phyloP scores from a whole-genome alignment of 106 monocot genomes.

The Phalaenopsis equestris region DNA sequence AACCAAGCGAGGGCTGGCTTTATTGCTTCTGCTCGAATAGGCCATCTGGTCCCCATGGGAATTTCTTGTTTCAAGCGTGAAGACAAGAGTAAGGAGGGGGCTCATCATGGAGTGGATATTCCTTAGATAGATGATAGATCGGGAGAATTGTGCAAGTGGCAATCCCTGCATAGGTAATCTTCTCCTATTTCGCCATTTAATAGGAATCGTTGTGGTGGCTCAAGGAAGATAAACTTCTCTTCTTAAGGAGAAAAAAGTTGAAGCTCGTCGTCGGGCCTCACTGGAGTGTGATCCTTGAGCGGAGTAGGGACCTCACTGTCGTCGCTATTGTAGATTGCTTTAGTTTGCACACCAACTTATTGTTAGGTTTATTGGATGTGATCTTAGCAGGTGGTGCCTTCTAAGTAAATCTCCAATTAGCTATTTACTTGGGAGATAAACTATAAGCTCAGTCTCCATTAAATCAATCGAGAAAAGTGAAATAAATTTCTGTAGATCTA shows the following conservation, averaged over 20 bases:
- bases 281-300: neutral
- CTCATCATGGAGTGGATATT: slow-evolving; percentile 25
- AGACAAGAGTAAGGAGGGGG: neutral
- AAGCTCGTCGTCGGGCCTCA: neutral
- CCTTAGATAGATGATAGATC: slow-evolving; percentile 38
- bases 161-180: slow-evolving; percentile 46
- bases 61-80: no score
- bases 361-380: no score
- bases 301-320: slow-evolving; percentile 12
- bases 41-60: no score
- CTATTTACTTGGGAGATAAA: no score
- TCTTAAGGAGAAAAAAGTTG: neutral
- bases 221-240: slow-evolving; percentile 10
- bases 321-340: neutral
- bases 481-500: no score
- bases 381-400: no score
- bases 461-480: no score
- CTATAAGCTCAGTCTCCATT: no score
- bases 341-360: no score
- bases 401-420: no score
- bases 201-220: slow-evolving; percentile 19
- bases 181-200: slow-evolving; percentile 51
- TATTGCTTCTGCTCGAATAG: no score
- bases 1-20: no score
- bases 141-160: slow-evolving; percentile 24